Evolutionary conservation across 2,329 filamentous ascomycete species (phyloP), one percentile per base, ranked within the genome.

Genomic region (Ustulina deusta): DNA sequence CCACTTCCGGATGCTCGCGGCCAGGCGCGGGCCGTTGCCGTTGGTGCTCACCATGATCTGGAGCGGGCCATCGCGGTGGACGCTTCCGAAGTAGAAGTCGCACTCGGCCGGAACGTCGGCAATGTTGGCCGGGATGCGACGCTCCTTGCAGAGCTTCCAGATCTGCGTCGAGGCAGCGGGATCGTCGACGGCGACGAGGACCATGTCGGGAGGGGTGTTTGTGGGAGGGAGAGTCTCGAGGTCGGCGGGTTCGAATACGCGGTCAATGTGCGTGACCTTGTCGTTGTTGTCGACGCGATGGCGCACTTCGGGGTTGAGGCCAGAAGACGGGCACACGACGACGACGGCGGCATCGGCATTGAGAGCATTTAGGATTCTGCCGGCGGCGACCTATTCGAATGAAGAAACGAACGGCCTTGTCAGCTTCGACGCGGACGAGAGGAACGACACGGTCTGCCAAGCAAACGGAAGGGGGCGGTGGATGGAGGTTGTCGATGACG

Each of bases 1-100:
- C 77, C 92, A 89, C 77, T 91, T 87, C 61, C 95, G 85, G 58
- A 99, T 92, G 55, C 94, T 90, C 73, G 93, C 95, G 10, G 96
- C 96, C 71, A 99, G 83, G 77, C 95, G 90, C 0, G 96, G 96
- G 0, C 96, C 96, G 78, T 97, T 97, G 60, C 96, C 96, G 79
- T 98, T 99, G 40, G 96, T 99, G 82, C 93, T 97, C 74, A 99
- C 95, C 96, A 99, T 99, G 76, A 99, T 91, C 83, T 99, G 96
- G 68, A 99, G 81, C 6, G 96, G 96, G 0, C 96, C 96, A 79
- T 99, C 96, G 58, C 96, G 91, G 81, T 99, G 93, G 44, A 97
- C 91, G 78, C 92, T 96, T 70, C 96, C 96, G 82, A 99, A 99
- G 85, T 97, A 99, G 78, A 99, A 99, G 78, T 99, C 96, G 81